A percentile compares a stretch with the other conserved stretches of the same genome.
phyloP scores from a whole-genome alignment of 2,329 filamentous ascomycete genomes.

The Aureobasidium vineae region DNA sequence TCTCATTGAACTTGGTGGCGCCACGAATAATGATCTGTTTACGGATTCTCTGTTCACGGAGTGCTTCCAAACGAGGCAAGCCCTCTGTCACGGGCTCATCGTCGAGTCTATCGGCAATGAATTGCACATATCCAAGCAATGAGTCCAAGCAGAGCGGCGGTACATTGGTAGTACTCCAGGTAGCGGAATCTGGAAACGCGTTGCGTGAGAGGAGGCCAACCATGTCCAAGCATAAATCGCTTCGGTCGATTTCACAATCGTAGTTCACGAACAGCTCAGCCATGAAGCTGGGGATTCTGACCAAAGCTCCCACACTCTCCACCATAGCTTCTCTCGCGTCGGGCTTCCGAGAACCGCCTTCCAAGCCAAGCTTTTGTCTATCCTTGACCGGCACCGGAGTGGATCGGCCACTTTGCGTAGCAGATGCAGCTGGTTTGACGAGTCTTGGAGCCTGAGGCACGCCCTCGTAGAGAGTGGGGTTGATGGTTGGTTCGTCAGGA shows the following conservation, averaged over 20 bases:
- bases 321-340: conserved; percentile 98
- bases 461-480: conserved; percentile 86
- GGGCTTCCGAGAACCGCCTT: conserved; percentile 86
- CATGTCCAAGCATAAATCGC: conserved; percentile 93
- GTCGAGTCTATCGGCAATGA: conserved; percentile 81
- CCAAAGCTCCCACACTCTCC: conserved; percentile 87
- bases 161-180: conserved; percentile 98
- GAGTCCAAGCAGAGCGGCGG: conserved; percentile 93
- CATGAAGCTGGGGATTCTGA: conserved; percentile 92
- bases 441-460: conserved; percentile 89
- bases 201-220: conserved; percentile 89
- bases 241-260: conserved; percentile 88
- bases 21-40: conserved; percentile 91
- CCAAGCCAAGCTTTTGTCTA: conserved; percentile 85
- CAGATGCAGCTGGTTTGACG: conserved; percentile 73
- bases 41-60: conserved; percentile 70
- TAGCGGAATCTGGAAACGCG: conserved; percentile 93
- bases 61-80: conserved; percentile 61
- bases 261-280: conserved; percentile 97
- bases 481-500: conserved; percentile 83
- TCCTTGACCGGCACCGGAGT: conserved; percentile 92
- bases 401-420: conserved; percentile 73
- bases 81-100: conserved; percentile 63
- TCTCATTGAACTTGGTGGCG: conserved; percentile 90
- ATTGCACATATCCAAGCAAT: conserved; percentile 85